A percentile compares a stretch with the other conserved stretches of the same genome.
phyloP scores from a whole-genome alignment of 345 rosid genomes.

The Eucalyptus dawsonii region DNA sequence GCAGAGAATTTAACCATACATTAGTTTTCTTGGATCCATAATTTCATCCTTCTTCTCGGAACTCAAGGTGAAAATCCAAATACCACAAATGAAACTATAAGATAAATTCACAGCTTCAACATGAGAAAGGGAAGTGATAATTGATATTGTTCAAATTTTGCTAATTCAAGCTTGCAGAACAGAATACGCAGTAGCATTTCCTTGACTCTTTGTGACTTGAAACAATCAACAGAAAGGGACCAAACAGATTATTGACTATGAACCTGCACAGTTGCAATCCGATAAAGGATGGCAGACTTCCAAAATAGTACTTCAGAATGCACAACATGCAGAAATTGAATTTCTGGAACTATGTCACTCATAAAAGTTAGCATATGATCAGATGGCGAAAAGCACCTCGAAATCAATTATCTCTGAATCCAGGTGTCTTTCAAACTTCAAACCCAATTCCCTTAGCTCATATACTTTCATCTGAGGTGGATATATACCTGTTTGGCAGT shows the following conservation, averaged over 20 bases:
- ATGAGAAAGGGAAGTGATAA: neutral
- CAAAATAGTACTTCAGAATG: neutral
- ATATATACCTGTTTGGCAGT: conserved; percentile 45
- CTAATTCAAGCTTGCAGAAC: neutral
- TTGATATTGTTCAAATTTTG: neutral
- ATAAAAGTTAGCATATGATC: neutral
- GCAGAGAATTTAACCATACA: neutral
- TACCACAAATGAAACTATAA: neutral
- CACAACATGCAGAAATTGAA: neutral
- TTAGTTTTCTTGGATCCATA: neutral
- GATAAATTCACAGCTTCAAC: neutral
- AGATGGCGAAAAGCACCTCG: conserved; percentile 25
- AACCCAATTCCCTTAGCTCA: conserved; percentile 52
- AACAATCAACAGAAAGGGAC: neutral
- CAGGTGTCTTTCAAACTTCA: conserved; percentile 92
- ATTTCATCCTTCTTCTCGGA: neutral
- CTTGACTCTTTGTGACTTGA: neutral
- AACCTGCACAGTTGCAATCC: neutral
- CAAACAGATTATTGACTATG: neutral
- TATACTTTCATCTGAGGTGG: conserved; percentile 93
- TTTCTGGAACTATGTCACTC: neutral
- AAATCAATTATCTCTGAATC: conserved; percentile 86
- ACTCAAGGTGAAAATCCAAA: neutral
- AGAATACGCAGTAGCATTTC: neutral
- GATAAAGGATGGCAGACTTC: neutral